Evolutionary conservation across 345 rosid species (phyloP).

Genomic region (Ceriops tagal): DNA sequence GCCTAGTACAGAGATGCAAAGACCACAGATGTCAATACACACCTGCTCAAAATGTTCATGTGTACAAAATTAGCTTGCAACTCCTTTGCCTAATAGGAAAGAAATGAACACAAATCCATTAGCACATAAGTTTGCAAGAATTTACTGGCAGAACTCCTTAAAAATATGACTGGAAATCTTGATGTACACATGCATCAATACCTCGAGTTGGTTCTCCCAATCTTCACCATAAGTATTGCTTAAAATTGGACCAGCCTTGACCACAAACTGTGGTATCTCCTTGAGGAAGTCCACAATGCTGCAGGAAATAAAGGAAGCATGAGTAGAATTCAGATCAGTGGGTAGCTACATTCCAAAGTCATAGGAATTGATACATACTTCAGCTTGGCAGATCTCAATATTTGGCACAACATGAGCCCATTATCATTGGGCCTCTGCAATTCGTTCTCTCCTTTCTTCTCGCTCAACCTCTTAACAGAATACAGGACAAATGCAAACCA

Average conservation of each 20-base stretch:
- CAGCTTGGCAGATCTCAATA: constrained; percentile 64
- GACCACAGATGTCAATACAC: constrained; percentile 14
- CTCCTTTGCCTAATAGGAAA: constrained; percentile 66
- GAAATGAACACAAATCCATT: constrained; percentile 13
- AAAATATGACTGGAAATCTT: not conserved
- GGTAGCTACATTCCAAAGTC: not conserved
- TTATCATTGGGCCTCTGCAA: constrained; percentile 36
- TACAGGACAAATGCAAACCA: constrained; percentile 79
- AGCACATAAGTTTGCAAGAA: constrained; percentile 10
- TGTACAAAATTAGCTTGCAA: constrained; percentile 81
- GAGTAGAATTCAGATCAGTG: not conserved
- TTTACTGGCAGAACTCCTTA: not conserved
- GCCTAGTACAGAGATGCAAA: not conserved
- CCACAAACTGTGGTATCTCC: constrained; percentile 85
- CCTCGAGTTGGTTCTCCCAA: constrained; percentile 91
- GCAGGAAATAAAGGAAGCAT: constrained; percentile 22
- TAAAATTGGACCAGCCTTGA: constrained; percentile 74
- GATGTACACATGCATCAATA: constrained; percentile 19
- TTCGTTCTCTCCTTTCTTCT: constrained; percentile 37
- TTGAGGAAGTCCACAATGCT: constrained; percentile 84
- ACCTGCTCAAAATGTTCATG: constrained; percentile 86
- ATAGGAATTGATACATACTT: constrained; percentile 44
- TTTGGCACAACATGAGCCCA: constrained; percentile 63
- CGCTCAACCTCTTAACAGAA: constrained; percentile 56
- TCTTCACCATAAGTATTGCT: constrained; percentile 62